Conservation (phyloP, 345 rosid species). For the Sonneratia alba region DNA sequence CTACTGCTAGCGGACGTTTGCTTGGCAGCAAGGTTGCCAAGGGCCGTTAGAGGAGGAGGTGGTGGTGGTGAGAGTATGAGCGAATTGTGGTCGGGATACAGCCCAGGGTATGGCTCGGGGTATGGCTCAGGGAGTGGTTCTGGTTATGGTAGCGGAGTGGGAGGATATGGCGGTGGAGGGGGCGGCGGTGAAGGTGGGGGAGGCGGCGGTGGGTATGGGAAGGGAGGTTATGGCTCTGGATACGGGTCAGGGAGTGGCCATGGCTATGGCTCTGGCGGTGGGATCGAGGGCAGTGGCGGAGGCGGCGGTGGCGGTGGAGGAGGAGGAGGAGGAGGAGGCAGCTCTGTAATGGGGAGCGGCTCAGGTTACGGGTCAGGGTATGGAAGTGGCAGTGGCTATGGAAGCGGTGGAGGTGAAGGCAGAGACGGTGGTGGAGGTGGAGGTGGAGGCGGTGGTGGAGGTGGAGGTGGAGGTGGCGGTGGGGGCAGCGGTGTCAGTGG, state of each 20-base stretch:
- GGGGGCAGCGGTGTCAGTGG: conserved; percentile 24
- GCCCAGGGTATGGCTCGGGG: conserved; percentile 2
- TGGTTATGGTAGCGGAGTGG: conserved; percentile 23
- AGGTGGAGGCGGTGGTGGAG: conserved; percentile 13
- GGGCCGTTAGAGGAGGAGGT: conserved; percentile 14
- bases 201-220: conserved; percentile 21
- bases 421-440: conserved; percentile 20
- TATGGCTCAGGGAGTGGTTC: conserved; percentile 7
- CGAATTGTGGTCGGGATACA: conserved; percentile 20
- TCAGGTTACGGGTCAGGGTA: conserved; percentile 25
- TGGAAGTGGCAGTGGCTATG: conserved; percentile 24
- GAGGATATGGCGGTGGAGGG: conserved; percentile 27
- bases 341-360: conserved; percentile 19
- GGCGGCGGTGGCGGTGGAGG: conserved; percentile 29
- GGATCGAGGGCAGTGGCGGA: conserved; percentile 20
- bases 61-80: conserved; percentile 28
- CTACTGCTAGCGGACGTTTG: conserved; percentile 12
- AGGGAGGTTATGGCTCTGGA: conserved; percentile 10
- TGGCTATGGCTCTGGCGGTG: conserved; percentile 24
- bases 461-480: conserved; percentile 3
- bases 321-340: conserved; percentile 23
- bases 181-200: conserved; percentile 37
- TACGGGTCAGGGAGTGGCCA: conserved; percentile 24
- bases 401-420: conserved; percentile 17
- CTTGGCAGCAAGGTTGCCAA: conserved; percentile 11